Evolutionary conservation across 805 yeast genomes (phyloP), one percentile per base, ranked within the genome.

Genomic region (Ogataea trehaloabstinens): DNA sequence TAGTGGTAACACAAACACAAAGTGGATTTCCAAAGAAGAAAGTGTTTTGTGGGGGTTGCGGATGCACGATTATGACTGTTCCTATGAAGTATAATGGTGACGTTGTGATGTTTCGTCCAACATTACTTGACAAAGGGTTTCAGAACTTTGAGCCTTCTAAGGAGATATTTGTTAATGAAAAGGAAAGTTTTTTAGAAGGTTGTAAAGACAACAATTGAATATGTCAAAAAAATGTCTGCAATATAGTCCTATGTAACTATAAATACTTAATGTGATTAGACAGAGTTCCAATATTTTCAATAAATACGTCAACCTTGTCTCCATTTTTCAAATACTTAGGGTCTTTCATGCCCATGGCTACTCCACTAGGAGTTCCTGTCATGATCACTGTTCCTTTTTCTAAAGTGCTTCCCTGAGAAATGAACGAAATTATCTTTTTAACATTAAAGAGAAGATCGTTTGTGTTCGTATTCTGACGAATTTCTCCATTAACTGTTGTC

Each of bases 311-410:
- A 12, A 70, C 67, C 2, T 55, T 59, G 45, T 75, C 79, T 7
- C 71, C 73, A 44, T 75, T 53, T 37, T 56, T 51, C 22, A 75
- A 56, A 67, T 70, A 74, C 46, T 51, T 59, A 24, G 66, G 55
- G 21, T 62, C 67, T 15, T 69, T 69, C 33, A 55, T 46, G 19
- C 54, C 58, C 47, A 63, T 56, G 5, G 77, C 81, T 7, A 72
- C 78, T 19, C 81, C 81, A 13, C 68, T 57, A 7, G 81, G 81
- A 5, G 82, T 76, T 4, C 82, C 82, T 40, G 78, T 75, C 51
- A 73, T 70, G 38, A 76, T 71, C 18, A 76, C 44, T 48, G 73
- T 78, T 29, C 82, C 82, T 1, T 79, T 78, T 34, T 58, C 53
- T 25, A 76, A 62, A 0, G 81, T 76, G 4, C 74, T 61, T 7